These are phyloP conservation scores for Pyrenula massariospora DNA, from an alignment of 495 filamentous ascomycete species.

Conservation along the genomic window DNA sequence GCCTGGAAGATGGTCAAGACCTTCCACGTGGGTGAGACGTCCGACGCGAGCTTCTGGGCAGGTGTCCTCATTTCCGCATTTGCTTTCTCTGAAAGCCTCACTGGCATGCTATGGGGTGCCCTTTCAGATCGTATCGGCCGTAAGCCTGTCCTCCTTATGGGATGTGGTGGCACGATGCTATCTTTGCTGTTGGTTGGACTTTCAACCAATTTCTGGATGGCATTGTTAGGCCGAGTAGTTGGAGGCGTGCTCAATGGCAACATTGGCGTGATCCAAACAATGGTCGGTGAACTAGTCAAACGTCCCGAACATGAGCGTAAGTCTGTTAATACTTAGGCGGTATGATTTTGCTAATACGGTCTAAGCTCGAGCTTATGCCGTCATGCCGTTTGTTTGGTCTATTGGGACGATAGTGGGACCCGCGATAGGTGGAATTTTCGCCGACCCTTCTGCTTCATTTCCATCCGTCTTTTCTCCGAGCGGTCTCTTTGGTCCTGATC, in stretches of 20 bases:
- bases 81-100: constrained; percentile 65
- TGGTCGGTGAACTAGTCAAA: constrained; percentile 73
- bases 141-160: constrained; percentile 71
- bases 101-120: constrained; percentile 76
- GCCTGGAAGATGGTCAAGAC: constrained; percentile 72
- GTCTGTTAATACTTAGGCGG: constrained; percentile 14
- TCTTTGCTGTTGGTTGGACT: constrained; percentile 78
- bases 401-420: constrained; percentile 79
- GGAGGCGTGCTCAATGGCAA: constrained; percentile 80
- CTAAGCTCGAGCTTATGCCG: constrained; percentile 62
- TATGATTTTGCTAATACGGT: constrained; percentile 5
- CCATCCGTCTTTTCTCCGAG: constrained; percentile 49
- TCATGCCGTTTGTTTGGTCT: constrained; percentile 84
- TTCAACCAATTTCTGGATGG: constrained; percentile 66
- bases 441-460: constrained; percentile 57
- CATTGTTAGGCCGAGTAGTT: constrained; percentile 59
- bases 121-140: constrained; percentile 73
- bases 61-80: constrained; percentile 81
- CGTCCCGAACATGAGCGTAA: constrained; percentile 74
- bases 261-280: constrained; percentile 83
- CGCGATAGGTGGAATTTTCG: constrained; percentile 68
- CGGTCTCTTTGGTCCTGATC: constrained; percentile 46
- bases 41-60: constrained; percentile 70
- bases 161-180: constrained; percentile 67
- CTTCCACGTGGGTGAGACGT: constrained; percentile 53